Evolutionary conservation across 352 stramenopile genomes (phyloP), one percentile per base, ranked within the genome.

Genomic region (Phytophthora tubulina): DNA sequence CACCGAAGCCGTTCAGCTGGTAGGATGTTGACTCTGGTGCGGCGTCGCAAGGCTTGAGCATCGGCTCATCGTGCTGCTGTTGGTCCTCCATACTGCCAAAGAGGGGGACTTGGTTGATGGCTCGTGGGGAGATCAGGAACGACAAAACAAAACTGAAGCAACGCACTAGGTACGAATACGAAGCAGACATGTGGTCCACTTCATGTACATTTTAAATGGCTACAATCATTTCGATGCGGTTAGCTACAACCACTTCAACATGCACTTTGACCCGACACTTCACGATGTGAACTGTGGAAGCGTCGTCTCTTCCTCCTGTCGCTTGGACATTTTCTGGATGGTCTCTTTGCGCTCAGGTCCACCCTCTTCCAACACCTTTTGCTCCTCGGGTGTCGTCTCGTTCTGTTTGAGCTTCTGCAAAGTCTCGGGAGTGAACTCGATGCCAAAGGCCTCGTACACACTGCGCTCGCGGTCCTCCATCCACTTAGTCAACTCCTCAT

Each of bases 291-390:
- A 90, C 21, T 70, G 51, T 3, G 74, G 80, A 2, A 68, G 85
- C 32, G 86, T 94, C 33, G 86, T 94, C 63, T 94, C 84, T 45
- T 92, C 84, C 49, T 86, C 81, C 70, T 92, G 84, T 0, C 14
- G 80, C 73, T 89, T 90, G 11, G 85, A 71, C 41, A 78, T 86
- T 39, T 86, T 58, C 13, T 84, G 67, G 59, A 93, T 94, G 5
- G 76, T 82, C 17, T 93, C 72, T 11, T 82, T 73, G 3, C 86
- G 85, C 35, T 79, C 75, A 31, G 48, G 60, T 2, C 49, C 57
- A 30, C 50, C 44, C 6, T 73, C 67, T 21, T 73, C 39, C 42
- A 82, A 56, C 14, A 74, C 33, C 11, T 75, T 70, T 21, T 49
- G 50, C 35, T 66, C 59, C 48, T 79, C 49, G 4, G 63, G 46